A percentile compares a stretch with the other conserved stretches of the same genome.
These are phyloP conservation scores for Aspergillus pseudoglaucus DNA, from an alignment of 2,329 filamentous ascomycete genomes.

Conservation along the genomic window DNA sequence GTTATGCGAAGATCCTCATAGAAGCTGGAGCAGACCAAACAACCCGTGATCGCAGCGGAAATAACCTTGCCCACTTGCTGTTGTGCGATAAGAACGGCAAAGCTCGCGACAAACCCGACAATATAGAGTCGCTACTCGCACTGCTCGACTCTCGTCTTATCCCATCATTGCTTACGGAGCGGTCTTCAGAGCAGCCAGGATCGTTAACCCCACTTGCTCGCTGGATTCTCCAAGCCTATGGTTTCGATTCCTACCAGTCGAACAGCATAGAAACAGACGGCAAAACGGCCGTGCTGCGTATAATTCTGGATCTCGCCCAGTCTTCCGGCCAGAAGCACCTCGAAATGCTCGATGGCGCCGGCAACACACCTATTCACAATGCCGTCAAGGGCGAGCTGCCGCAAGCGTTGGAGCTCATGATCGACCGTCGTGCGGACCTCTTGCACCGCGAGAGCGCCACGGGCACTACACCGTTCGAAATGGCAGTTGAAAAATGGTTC, in stretches of 20 bases:
- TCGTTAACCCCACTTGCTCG: conserved; percentile 48
- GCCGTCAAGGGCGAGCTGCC: conserved; percentile 42
- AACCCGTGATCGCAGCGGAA: conserved; percentile 52
- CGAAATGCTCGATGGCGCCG: conserved; percentile 36
- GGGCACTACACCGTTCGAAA: conserved; percentile 64
- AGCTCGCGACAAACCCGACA: conserved; percentile 26
- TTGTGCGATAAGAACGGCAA: conserved; percentile 22
- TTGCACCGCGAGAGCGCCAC: conserved; percentile 68
- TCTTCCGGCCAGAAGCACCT: conserved; percentile 43
- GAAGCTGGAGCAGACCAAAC: conserved; percentile 64
- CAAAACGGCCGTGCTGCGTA: conserved; percentile 39
- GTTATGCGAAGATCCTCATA: conserved; percentile 53
- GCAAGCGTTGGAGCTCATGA: conserved; percentile 47
- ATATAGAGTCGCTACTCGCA: conserved; percentile 55
- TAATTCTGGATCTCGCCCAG: conserved; percentile 52
- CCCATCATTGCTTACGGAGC: conserved; percentile 25
- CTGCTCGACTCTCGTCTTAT: conserved; percentile 50
- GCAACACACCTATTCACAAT: conserved; percentile 39
- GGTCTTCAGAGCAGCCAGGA: conserved; percentile 18
- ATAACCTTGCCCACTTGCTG: conserved; percentile 64
- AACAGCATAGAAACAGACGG: conserved; percentile 14
- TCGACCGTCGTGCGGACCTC: conserved; percentile 53
- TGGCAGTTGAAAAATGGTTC: conserved; percentile 24
- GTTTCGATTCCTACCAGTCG: not conserved
- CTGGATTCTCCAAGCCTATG: conserved; percentile 40